phyloP scores from a whole-genome alignment of 306 rosid genomes.

The Albizia julibrissin region DNA sequence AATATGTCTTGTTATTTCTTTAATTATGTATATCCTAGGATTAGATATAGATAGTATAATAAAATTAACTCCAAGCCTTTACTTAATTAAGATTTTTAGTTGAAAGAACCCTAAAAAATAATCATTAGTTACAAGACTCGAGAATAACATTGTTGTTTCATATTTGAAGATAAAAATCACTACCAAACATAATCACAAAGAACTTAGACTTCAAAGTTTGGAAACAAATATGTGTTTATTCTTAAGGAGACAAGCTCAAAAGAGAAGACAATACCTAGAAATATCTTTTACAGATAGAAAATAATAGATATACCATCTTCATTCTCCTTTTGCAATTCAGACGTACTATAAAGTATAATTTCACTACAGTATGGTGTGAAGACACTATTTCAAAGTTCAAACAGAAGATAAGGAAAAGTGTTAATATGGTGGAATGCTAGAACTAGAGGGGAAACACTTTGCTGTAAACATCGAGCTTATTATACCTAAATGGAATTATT shows the following conservation, averaged over 20 bases:
- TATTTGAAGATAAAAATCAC: too few relatives aligned
- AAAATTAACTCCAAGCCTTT: neutral
- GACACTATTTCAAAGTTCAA: too few relatives aligned
- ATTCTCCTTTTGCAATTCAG: slow-evolving; percentile 82
- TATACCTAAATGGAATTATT: too few relatives aligned
- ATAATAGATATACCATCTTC: too few relatives aligned
- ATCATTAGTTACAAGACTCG: neutral
- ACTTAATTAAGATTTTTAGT: neutral
- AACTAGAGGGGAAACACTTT: neutral
- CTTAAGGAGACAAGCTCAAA: too few relatives aligned
- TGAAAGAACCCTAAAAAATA: neutral
- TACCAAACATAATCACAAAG: too few relatives aligned
- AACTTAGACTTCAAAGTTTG: too few relatives aligned
- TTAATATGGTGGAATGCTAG: neutral
- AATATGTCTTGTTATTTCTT: too few relatives aligned
- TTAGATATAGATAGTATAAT: neutral
- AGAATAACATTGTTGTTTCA: neutral
- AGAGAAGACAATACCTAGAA: too few relatives aligned
- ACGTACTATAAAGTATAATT: slow-evolving; percentile 84
- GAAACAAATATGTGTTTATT: too few relatives aligned
- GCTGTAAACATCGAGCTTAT: slow-evolving; percentile 7
- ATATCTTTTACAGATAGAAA: too few relatives aligned
- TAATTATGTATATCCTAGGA: too few relatives aligned
- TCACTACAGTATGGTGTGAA: slow-evolving; percentile 98
- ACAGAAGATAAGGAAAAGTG: slow-evolving; percentile 22